Evolutionary conservation across 2,329 filamentous ascomycete genomes (phyloP), one percentile per base, ranked within the genome.

Genomic region (Fusarium penzigii): DNA sequence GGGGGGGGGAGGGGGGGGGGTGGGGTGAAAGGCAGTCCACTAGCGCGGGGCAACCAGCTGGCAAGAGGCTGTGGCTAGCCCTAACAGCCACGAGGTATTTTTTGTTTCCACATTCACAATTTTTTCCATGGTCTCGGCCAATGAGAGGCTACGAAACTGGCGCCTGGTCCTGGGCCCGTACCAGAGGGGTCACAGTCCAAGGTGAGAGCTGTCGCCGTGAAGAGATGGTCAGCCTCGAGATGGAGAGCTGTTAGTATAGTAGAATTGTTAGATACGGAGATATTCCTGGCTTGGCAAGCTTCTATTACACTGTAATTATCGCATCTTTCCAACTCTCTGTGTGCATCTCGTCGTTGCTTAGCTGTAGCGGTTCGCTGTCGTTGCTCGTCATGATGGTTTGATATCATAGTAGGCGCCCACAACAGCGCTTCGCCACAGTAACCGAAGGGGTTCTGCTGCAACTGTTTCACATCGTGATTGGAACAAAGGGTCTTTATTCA

Each of bases 31-130:
- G 61, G 51, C 64, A 62, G 56, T 57, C 49, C 62, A 52, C 46
- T 44, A 57, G 69, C 68, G 70, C 69, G 68, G 68, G 70, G 69
- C 70, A 73, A 70, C 57, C 57, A 68, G 51, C 49, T 51, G 53
- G 53, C 49, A 42, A 34, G 41, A 44, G 39, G 38, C 20, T 53
- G 20, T 49, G 59, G 49, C 58, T 64, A 70, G 64, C 70, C 70
- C 70, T 72, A 72, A 72, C 69, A 69, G 48, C 48, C 34, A 29
- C 53, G 58, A 68, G 53, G 65, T 68, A 64, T 64, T 66, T 64
- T 56, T 40, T 42, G 40, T 46, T 48, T 48, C 42, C 48, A 38
- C 52, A 59, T 49, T 55, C 42, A 49, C 48, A 58, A 46, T 59
- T 58, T 66, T 53, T 55, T 51, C 39, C 2, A 16, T 34, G 39